Percentiles rank a stretch among this genome's conserved stretches.
These are phyloP conservation scores for Trametes gibbosa DNA, from an alignment of 768 basidiomycete genomes.

Conservation along the genomic window DNA sequence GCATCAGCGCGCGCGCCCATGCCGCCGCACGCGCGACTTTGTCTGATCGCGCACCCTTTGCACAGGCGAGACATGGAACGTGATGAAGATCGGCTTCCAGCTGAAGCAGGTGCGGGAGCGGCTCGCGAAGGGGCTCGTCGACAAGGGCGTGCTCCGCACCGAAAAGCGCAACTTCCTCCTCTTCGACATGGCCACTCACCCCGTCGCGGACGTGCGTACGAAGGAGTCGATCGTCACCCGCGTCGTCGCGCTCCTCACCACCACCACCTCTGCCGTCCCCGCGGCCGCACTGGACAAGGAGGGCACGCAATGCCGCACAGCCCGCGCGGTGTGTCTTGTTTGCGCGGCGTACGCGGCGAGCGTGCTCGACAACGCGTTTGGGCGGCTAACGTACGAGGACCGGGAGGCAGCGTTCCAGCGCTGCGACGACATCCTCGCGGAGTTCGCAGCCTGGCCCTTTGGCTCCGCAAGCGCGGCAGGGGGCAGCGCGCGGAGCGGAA, in stretches of 20 bases:
- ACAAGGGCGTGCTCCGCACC: constrained; percentile 98
- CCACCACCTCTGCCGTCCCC: constrained; percentile 79
- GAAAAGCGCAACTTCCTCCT: constrained; percentile 98
- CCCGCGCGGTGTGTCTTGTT: constrained; percentile 80
- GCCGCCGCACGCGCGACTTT: not conserved
- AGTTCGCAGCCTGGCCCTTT: constrained; percentile 91
- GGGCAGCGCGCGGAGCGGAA: not conserved
- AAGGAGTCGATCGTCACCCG: constrained; percentile 85
- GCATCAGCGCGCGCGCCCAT: not conserved
- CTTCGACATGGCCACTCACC: constrained; percentile 99
- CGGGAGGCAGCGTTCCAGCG: constrained; percentile 90
- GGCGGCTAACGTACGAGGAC: constrained; percentile 86
- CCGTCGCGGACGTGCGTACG: constrained; percentile 87
- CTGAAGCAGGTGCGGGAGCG: constrained; percentile 98
- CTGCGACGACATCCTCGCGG: constrained; percentile 91
- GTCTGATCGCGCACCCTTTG: not conserved
- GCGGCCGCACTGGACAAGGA: constrained; percentile 71
- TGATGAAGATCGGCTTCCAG: constrained; percentile 99
- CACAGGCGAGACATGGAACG: constrained; percentile 98
- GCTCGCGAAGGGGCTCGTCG: constrained; percentile 93
- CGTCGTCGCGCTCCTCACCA: constrained; percentile 73
- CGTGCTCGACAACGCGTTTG: constrained; percentile 93
- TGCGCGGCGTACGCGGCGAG: constrained; percentile 93
- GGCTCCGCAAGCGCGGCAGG: constrained; percentile 33
- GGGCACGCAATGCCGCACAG: constrained; percentile 74